A percentile compares a stretch with the other conserved stretches of the same genome.
Conservation (phyloP, 345 rosid species). For the Erysimum cheiranthoides region DNA sequence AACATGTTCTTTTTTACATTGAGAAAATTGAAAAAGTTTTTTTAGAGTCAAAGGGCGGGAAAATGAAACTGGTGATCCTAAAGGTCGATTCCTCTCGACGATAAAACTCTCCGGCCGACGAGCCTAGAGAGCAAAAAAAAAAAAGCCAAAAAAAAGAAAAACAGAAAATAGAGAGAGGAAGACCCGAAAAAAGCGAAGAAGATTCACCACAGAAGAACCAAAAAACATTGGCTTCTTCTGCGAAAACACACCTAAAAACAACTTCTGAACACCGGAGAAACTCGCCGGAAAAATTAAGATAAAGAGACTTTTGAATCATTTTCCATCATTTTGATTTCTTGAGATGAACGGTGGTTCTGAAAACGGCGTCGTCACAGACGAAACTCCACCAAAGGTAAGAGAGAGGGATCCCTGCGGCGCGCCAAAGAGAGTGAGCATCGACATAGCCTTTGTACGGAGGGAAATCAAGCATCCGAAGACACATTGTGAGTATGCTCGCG, state of each 20-base stretch:
- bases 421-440: constrained; percentile 85
- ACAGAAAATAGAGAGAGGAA: constrained; percentile 8
- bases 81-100: constrained; percentile 41
- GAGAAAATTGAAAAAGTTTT: constrained; percentile 9
- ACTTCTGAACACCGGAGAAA: constrained; percentile 46
- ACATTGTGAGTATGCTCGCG: constrained; percentile 57
- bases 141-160: background rate
- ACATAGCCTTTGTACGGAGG: constrained; percentile 74
- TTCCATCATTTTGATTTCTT: constrained; percentile 61
- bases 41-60: constrained; percentile 1
- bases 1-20: constrained; percentile 4
- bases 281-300: constrained; percentile 43
- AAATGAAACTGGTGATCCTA: constrained; percentile 27
- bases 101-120: constrained; percentile 43
- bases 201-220: constrained; percentile 43
- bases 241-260: constrained; percentile 45
- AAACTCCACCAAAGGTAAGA: constrained; percentile 92
- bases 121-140: constrained; percentile 44
- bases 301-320: constrained; percentile 2
- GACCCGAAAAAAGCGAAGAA: constrained; percentile 30
- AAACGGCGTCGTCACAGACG: constrained; percentile 77
- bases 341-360: constrained; percentile 60
- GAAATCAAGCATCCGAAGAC: constrained; percentile 70
- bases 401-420: constrained; percentile 70
- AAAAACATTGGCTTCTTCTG: constrained; percentile 27